phyloP scores from a whole-genome alignment of 306 rosid species.

The Pterocarpus santalinus region DNA sequence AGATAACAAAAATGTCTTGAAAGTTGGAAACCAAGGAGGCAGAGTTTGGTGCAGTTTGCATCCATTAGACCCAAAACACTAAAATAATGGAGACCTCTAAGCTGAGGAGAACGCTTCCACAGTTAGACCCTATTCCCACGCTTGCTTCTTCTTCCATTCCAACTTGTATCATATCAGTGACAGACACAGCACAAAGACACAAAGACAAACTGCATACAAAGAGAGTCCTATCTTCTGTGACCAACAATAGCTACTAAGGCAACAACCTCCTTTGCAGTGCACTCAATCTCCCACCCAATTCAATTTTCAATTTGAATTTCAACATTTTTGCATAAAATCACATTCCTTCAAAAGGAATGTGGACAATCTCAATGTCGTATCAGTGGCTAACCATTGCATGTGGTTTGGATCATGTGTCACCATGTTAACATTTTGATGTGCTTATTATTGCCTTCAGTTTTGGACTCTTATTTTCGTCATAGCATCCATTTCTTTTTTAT shows the following conservation, averaged over 20 bases:
- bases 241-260: not conserved
- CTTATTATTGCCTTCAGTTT: not conserved
- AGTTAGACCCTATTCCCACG: constrained; percentile 54
- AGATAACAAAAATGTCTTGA: not conserved
- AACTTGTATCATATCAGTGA: not conserved
- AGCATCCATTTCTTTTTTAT: not conserved
- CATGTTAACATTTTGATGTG: not conserved
- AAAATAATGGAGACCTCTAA: constrained; percentile 16
- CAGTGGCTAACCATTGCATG: too few species aligned
- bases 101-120: constrained; percentile 48
- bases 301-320: not conserved
- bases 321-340: not conserved
- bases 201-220: not conserved
- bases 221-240: not conserved
- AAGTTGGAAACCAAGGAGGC: not conserved
- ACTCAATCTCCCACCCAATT: too few species aligned
- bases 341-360: not conserved
- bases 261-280: not conserved
- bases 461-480: not conserved
- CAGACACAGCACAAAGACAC: not conserved
- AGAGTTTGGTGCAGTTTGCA: constrained; percentile 26
- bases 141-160: constrained; percentile 29
- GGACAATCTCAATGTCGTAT: not conserved
- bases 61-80: not conserved
- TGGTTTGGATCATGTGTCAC: not conserved